phyloP scores from a whole-genome alignment of 2,329 filamentous ascomycete genomes.

The Fusarium begoniae region DNA sequence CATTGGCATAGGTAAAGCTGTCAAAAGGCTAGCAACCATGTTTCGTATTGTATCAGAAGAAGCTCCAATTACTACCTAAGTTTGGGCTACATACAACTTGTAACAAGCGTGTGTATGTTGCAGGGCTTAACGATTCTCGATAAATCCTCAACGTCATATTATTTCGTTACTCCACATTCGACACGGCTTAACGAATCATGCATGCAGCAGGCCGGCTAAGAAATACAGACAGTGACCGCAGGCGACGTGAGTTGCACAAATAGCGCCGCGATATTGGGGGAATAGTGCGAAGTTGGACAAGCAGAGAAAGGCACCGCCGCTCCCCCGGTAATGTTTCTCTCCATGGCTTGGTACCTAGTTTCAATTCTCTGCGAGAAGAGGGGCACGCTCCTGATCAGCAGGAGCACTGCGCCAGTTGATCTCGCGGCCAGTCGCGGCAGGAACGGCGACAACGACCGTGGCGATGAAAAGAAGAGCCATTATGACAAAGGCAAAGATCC shows the following conservation, averaged over 20 bases:
- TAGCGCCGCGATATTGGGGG: not conserved
- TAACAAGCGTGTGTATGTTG: conserved; percentile 8
- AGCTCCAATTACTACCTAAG: conserved; percentile 24
- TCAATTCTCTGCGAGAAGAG: conserved; percentile 63
- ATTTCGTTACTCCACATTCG: conserved; percentile 24
- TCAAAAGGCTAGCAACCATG: not conserved
- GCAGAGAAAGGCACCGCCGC: not conserved
- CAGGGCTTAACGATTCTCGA: not conserved
- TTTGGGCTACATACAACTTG: not conserved
- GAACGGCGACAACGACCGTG: conserved; percentile 71
- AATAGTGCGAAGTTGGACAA: not conserved
- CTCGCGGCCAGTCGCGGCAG: conserved; percentile 69
- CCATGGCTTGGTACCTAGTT: not conserved
- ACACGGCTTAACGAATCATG: conserved; percentile 9
- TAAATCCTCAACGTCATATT: conserved; percentile 27
- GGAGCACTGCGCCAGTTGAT: conserved; percentile 55
- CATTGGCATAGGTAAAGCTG: conserved; percentile 6
- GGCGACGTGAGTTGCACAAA: not conserved
- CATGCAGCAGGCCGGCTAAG: conserved; percentile 18
- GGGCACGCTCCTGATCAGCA: conserved; percentile 67
- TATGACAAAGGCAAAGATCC: conserved; percentile 91
- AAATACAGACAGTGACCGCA: conserved; percentile 5
- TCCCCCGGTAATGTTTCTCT: not conserved
- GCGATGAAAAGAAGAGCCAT: conserved; percentile 78
- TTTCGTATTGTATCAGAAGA: not conserved